These are phyloP conservation scores for Monoraphidium neglectum DNA, from an alignment of 139 green algal genomes.

Conservation along the genomic window DNA sequence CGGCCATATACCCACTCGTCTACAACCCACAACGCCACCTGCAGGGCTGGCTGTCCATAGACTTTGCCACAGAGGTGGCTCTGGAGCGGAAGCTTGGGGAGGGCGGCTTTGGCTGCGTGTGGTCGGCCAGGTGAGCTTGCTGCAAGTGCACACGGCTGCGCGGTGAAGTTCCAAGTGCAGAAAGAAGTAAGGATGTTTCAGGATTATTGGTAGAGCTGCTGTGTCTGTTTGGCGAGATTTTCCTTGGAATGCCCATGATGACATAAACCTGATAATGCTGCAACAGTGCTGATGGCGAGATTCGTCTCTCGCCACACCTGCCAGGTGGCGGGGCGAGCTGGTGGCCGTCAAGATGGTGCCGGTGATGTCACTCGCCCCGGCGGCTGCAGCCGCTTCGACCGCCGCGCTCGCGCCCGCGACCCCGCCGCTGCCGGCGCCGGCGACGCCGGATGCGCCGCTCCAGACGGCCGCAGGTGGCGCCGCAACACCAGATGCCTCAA, in stretches of 20 bases:
- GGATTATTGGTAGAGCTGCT: too few relatives aligned
- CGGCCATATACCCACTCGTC: too few relatives aligned
- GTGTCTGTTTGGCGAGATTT: too few relatives aligned
- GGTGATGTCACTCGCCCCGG: constrained; percentile 29
- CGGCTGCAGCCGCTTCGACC: not conserved
- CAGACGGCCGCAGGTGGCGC: not conserved
- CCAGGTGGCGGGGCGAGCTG: constrained; percentile 29
- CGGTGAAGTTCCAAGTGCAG: not conserved
- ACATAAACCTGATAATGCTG: too few relatives aligned
- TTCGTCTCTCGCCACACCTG: too few relatives aligned
- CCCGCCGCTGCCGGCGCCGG: not conserved
- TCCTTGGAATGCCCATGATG: too few relatives aligned
- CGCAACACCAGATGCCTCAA: constrained; percentile 4
- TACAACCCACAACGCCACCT: not conserved
- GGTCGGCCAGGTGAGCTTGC: not conserved
- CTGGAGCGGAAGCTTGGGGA: constrained; percentile 60
- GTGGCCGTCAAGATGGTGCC: constrained; percentile 78
- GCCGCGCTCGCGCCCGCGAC: not conserved
- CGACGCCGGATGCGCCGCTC: not conserved
- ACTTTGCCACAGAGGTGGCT: constrained; percentile 59
- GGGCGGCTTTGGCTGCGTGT: constrained; percentile 72
- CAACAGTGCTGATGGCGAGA: too few relatives aligned
- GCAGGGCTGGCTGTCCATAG: constrained; percentile 32
- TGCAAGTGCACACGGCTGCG: not conserved
- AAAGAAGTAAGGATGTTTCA: too few relatives aligned